Conservation (phyloP, 164 flowering plant genomes). For the Saururus chinensis region DNA sequence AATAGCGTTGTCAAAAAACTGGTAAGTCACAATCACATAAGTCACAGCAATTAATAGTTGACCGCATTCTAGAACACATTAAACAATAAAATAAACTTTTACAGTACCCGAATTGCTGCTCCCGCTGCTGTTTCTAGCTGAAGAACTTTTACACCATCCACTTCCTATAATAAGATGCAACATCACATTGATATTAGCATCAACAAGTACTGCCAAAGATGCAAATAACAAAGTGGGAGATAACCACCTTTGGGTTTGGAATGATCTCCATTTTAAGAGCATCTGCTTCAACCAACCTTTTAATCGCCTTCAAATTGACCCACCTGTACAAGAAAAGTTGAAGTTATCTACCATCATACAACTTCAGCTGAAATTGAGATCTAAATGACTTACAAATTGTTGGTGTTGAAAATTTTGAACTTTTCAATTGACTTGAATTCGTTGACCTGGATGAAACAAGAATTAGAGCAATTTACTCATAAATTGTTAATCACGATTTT, state of each 20-base stretch:
- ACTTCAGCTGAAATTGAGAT: background rate
- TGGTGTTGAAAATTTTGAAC: constrained; percentile 94
- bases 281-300: constrained; percentile 86
- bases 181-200: background rate
- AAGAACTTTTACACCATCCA: constrained; percentile 84
- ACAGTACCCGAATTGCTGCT: constrained; percentile 82
- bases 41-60: background rate
- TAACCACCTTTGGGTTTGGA: constrained; percentile 84
- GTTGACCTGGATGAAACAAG: constrained; percentile 38
- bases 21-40: constrained; percentile 4
- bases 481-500: background rate
- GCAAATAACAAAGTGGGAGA: background rate
- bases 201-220: background rate
- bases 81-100: background rate
- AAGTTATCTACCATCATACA: constrained; percentile 2
- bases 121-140: constrained; percentile 99
- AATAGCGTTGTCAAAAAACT: constrained; percentile 94
- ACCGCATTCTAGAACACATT: background rate
- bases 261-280: constrained; percentile 96
- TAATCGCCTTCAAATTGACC: constrained; percentile 90
- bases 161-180: constrained; percentile 45
- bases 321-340: constrained; percentile 41
- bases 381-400: constrained; percentile 56
- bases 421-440: constrained; percentile 91
- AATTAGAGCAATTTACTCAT: background rate